These are phyloP conservation scores for Porcisia deanei DNA, from an alignment of 208 protist genomes.

Conservation along the genomic window DNA sequence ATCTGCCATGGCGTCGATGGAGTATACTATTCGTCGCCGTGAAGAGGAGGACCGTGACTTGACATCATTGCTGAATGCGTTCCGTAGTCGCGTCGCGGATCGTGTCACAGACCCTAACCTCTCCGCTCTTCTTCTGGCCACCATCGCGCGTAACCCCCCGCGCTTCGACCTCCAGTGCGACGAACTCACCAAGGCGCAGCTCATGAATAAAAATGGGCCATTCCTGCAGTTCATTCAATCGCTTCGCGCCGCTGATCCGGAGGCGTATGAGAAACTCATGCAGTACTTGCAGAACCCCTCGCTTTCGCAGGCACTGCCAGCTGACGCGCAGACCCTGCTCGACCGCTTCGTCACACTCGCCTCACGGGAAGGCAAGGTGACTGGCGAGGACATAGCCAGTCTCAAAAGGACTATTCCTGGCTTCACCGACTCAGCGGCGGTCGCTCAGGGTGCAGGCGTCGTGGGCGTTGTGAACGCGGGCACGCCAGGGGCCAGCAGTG, in stretches of 20 bases:
- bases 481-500: neutral
- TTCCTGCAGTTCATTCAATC: slow-evolving; percentile 73
- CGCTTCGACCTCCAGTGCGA: slow-evolving; percentile 76
- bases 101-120: slow-evolving; percentile 63
- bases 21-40: slow-evolving; percentile 78
- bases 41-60: slow-evolving; percentile 83
- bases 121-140: slow-evolving; percentile 57
- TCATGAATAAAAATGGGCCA: slow-evolving; percentile 65
- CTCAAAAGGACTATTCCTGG: slow-evolving; percentile 67
- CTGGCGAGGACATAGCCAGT: slow-evolving; percentile 40
- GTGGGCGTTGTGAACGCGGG: neutral
- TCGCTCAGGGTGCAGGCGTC: neutral
- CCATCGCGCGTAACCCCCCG: slow-evolving; percentile 69
- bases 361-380: slow-evolving; percentile 39
- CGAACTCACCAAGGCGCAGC: slow-evolving; percentile 47
- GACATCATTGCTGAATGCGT: slow-evolving; percentile 71
- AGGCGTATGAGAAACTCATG: slow-evolving; percentile 67
- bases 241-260: slow-evolving; percentile 50
- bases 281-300: slow-evolving; percentile 60
- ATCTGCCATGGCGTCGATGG: slow-evolving; percentile 63
- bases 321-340: slow-evolving; percentile 40
- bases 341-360: slow-evolving; percentile 58
- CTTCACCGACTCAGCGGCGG: slow-evolving; percentile 25
- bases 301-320: slow-evolving; percentile 13
- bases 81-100: slow-evolving; percentile 63